Evolutionary conservation across 768 basidiomycete species (phyloP).

Genomic region (Hypholoma fasciculare): DNA sequence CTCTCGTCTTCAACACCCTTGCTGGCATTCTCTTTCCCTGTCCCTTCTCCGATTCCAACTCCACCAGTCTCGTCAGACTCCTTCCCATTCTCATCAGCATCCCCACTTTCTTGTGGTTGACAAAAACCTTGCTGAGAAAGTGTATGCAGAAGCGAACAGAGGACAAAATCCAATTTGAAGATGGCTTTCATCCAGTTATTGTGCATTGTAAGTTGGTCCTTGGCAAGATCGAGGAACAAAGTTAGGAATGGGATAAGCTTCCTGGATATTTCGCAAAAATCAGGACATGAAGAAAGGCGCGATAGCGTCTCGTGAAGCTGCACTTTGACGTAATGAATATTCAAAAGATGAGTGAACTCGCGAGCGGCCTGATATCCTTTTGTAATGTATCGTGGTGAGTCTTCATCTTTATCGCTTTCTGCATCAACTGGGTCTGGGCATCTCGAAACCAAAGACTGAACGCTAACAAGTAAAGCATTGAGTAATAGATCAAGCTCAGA

Average conservation of each 20-base stretch:
- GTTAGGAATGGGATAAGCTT: constrained; percentile 76
- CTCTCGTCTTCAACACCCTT: constrained; percentile 96
- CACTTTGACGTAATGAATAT: constrained; percentile 41
- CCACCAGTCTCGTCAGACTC: constrained; percentile 61
- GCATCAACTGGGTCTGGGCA: constrained; percentile 28
- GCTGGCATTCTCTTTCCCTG: constrained; percentile 84
- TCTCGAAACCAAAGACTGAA: constrained; percentile 57
- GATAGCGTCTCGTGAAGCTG: constrained; percentile 40
- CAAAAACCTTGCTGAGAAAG: constrained; percentile 91
- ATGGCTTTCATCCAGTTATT: constrained; percentile 70
- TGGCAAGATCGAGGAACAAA: constrained; percentile 55
- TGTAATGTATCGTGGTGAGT: constrained; percentile 53
- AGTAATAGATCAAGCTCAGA: constrained; percentile 46
- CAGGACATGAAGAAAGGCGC: constrained; percentile 33
- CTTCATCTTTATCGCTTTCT: constrained; percentile 20
- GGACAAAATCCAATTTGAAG: constrained; percentile 82
- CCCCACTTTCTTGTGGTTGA: constrained; percentile 74
- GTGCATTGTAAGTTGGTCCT: constrained; percentile 56
- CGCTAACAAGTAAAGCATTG: constrained; percentile 60
- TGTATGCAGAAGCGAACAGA: constrained; percentile 71
- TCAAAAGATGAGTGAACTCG: constrained; percentile 48
- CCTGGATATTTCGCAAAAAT: constrained; percentile 34
- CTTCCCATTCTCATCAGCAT: constrained; percentile 50
- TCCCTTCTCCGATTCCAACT: constrained; percentile 86
- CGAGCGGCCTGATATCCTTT: constrained; percentile 44